Percentiles rank a stretch among this genome's conserved stretches.
Conservation (phyloP, 768 basidiomycete genomes). For the Polyporus arcularius region DNA sequence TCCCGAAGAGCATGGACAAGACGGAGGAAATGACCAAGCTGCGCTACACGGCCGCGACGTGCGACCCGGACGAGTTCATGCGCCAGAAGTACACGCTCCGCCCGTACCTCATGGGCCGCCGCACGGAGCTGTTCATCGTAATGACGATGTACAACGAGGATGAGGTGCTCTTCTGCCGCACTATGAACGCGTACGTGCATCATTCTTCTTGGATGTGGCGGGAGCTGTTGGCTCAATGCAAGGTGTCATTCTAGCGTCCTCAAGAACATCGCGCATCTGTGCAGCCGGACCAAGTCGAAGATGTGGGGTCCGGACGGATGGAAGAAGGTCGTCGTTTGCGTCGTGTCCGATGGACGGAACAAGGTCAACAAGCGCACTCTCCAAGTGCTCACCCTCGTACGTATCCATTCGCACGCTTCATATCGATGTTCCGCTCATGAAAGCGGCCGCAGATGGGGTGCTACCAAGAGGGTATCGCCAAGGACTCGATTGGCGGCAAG, state of each 20-base stretch:
- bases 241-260: conserved; percentile 56
- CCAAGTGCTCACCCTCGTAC: conserved; percentile 80
- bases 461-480: conserved; percentile 88
- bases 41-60: conserved; percentile 87
- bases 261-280: conserved; percentile 84
- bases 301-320: conserved; percentile 88
- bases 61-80: conserved; percentile 90
- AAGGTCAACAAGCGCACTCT: conserved; percentile 91
- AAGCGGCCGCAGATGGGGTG: conserved; percentile 66
- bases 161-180: conserved; percentile 72
- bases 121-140: conserved; percentile 92
- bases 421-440: neutral
- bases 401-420: conserved; percentile 21
- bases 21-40: conserved; percentile 80
- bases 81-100: conserved; percentile 73
- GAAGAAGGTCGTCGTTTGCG: conserved; percentile 88
- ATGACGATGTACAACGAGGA: conserved; percentile 98
- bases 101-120: conserved; percentile 75
- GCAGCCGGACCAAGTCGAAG: conserved; percentile 67
- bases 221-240: neutral
- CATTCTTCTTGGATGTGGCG: neutral
- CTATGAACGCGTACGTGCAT: conserved; percentile 76
- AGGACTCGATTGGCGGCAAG: conserved; percentile 85
- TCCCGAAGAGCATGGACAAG: conserved; percentile 63
- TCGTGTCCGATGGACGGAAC: conserved; percentile 83